Evolutionary conservation across 2,329 filamentous ascomycete genomes (phyloP).

Genomic region (Epichloe amarillans): DNA sequence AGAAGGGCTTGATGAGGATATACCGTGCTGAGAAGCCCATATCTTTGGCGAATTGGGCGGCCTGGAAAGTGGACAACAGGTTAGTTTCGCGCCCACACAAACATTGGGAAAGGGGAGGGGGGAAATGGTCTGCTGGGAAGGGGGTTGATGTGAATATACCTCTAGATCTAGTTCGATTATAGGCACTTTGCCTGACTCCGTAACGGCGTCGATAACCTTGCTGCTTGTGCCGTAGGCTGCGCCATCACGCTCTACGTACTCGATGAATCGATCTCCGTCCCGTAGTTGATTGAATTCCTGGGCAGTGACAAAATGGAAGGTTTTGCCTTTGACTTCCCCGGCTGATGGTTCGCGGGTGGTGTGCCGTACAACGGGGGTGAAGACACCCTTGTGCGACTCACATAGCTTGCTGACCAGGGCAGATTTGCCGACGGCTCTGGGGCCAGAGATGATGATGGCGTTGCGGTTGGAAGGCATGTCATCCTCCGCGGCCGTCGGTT

Average conservation of each 20-base stretch:
- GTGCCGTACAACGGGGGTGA: conserved; percentile 43
- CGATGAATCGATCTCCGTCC: conserved; percentile 46
- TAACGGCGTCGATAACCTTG: conserved; percentile 37
- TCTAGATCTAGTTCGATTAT: conserved; percentile 39
- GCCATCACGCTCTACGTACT: conserved; percentile 37
- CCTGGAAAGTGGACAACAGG: conserved; percentile 21
- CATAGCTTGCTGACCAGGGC: conserved; percentile 50
- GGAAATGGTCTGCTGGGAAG: no score
- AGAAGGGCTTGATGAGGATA: conserved; percentile 36
- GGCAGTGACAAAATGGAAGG: conserved; percentile 42
- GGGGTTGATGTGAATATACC: conserved; percentile 24
- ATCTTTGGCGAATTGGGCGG: conserved; percentile 43
- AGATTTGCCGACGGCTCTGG: conserved; percentile 47
- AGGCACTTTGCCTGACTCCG: conserved; percentile 45
- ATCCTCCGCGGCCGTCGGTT: conserved; percentile 15
- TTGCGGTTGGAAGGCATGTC: conserved; percentile 34
- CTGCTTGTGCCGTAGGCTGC: conserved; percentile 43
- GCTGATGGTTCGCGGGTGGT: conserved; percentile 37
- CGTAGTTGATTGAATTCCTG: conserved; percentile 44
- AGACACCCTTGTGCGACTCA: conserved; percentile 49
- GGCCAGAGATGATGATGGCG: conserved; percentile 55
- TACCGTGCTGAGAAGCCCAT: conserved; percentile 42
- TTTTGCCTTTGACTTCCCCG: conserved; percentile 36
- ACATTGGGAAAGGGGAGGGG: no score
- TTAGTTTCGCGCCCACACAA: background rate